Conservation (phyloP, 2,329 filamentous ascomycete species). For the Aspergillus quadricinctus region DNA sequence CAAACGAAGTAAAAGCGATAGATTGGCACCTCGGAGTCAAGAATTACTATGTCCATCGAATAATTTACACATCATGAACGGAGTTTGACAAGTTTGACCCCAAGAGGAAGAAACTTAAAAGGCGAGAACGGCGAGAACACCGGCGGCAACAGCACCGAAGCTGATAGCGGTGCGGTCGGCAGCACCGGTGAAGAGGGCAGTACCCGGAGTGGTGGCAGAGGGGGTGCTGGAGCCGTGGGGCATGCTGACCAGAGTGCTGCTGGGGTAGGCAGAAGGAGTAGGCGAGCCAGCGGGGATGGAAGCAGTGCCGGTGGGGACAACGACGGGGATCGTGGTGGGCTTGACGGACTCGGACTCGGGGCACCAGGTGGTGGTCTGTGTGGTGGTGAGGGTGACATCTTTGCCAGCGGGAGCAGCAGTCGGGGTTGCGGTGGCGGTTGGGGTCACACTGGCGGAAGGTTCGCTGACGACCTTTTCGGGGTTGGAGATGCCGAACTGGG, state of each 20-base stretch:
- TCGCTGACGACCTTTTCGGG: conserved; percentile 10
- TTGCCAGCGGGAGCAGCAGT: conserved; percentile 4
- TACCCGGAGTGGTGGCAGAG: conserved; percentile 11
- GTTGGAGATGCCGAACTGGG: conserved; percentile 56
- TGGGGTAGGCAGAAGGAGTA: conserved; percentile 3
- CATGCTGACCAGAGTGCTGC: conserved; percentile 8
- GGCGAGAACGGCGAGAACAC: conserved; percentile 32
- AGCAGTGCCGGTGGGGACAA: conserved; percentile 4
- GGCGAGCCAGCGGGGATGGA: conserved; percentile 8
- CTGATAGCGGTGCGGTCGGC: conserved; percentile 32
- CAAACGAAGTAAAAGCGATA: conserved; percentile 2
- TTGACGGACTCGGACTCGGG: conserved; percentile 13
- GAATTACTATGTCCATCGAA: background rate
- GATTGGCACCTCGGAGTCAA: background rate
- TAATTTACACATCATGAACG: conserved; percentile 2
- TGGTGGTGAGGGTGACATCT: conserved; percentile 1
- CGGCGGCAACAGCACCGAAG: conserved; percentile 32
- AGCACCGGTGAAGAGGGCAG: conserved; percentile 25
- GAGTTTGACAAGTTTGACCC: background rate
- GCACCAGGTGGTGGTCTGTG: conserved; percentile 4
- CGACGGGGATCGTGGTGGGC: conserved; percentile 10
- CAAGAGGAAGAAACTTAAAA: conserved; percentile 22
- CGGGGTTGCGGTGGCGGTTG: conserved; percentile 1
- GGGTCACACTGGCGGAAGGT: conserved; percentile 9
- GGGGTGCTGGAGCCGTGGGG: background rate